Evolutionary conservation across 805 yeast species (phyloP).

Genomic region (Metschnikowia henanensis): DNA sequence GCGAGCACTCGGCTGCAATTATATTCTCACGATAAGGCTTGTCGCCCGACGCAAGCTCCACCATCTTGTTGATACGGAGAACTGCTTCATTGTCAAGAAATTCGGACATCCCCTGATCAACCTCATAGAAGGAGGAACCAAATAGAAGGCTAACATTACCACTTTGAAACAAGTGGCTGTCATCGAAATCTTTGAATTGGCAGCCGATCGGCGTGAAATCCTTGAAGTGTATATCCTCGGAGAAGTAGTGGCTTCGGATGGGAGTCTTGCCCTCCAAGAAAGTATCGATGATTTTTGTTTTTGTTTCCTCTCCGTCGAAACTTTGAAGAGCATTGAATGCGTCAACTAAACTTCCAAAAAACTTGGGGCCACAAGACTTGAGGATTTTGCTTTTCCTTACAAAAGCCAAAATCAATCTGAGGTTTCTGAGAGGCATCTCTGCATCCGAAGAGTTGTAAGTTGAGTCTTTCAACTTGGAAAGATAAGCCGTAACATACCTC

Average conservation of each 20-base stretch:
- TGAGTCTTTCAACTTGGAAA: conserved; percentile 3
- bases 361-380: background rate
- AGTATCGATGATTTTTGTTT: conserved; percentile 6
- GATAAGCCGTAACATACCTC: conserved; percentile 9
- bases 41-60: conserved; percentile 13
- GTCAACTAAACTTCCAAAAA: conserved; percentile 6
- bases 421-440: conserved; percentile 12
- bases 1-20: conserved; percentile 10
- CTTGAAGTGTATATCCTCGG: conserved; percentile 62
- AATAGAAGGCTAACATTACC: conserved; percentile 22
- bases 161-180: conserved; percentile 42
- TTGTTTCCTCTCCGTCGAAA: conserved; percentile 13
- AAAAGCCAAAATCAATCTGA: conserved; percentile 18
- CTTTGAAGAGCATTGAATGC: conserved; percentile 10
- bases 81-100: conserved; percentile 25
- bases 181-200: conserved; percentile 62
- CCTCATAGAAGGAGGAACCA: conserved; percentile 20
- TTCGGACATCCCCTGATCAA: conserved; percentile 17
- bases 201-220: conserved; percentile 58
- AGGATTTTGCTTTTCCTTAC: conserved; percentile 6
- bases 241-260: conserved; percentile 51
- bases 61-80: conserved; percentile 13
- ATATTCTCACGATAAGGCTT: conserved; percentile 5
- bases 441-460: conserved; percentile 3
- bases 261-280: conserved; percentile 30